Percentiles rank a stretch among this genome's conserved stretches.
Evolutionary conservation across 2,329 filamentous ascomycete genomes (phyloP).

Genomic region (Podosphaera xanthii): DNA sequence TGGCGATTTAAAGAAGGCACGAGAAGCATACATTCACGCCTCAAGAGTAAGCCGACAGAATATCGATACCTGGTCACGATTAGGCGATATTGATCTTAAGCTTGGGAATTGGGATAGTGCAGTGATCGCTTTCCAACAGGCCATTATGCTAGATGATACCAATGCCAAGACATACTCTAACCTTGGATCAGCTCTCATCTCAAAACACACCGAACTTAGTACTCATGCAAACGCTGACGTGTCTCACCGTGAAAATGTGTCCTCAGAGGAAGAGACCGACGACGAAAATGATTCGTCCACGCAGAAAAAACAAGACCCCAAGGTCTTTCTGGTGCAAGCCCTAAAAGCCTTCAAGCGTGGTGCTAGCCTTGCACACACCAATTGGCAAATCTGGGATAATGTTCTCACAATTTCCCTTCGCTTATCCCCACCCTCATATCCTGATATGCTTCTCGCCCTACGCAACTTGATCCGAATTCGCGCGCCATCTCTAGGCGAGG

Average conservation of each 20-base stretch:
- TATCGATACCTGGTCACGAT: constrained; percentile 64
- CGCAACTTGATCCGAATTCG: constrained; percentile 55
- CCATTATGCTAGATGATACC: constrained; percentile 65
- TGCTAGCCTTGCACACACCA: constrained; percentile 59
- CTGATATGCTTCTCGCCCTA: constrained; percentile 55
- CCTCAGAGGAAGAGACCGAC: constrained; percentile 4
- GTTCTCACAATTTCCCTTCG: constrained; percentile 70
- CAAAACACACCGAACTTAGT: constrained; percentile 32
- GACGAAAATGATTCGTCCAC: constrained; percentile 7
- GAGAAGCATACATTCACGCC: constrained; percentile 56
- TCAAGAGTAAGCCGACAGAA: constrained; percentile 62
- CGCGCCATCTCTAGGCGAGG: constrained; percentile 41
- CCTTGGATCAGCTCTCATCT: constrained; percentile 61
- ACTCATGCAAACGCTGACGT: neutral
- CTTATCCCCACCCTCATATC: constrained; percentile 49
- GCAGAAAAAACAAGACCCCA: constrained; percentile 12
- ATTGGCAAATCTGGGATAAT: constrained; percentile 92
- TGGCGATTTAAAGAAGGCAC: constrained; percentile 44
- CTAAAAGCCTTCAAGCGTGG: constrained; percentile 73
- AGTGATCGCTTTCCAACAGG: constrained; percentile 59
- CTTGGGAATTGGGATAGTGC: constrained; percentile 57
- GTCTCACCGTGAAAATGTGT: neutral
- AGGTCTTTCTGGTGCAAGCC: constrained; percentile 42
- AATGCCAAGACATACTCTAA: constrained; percentile 93
- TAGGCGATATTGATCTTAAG: constrained; percentile 72